Evolutionary conservation across 2,329 filamentous ascomycete genomes (phyloP).

Genomic region (Phialemoniopsis sp.): DNA sequence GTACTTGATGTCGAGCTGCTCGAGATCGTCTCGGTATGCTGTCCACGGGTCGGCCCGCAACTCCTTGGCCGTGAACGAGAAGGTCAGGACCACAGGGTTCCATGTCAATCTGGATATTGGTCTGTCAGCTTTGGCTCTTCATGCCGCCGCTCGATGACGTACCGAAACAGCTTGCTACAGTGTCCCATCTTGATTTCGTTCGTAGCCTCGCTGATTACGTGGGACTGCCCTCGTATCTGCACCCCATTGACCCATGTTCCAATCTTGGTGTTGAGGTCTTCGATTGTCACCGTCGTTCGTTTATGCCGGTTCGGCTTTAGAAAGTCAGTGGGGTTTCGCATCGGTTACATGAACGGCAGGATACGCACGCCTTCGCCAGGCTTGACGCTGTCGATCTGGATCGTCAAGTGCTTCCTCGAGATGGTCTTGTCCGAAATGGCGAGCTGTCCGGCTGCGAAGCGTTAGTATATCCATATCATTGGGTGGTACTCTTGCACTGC

Average conservation of each 20-base stretch:
- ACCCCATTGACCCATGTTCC: conserved; percentile 76
- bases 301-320: conserved; percentile 55
- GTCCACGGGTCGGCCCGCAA: conserved; percentile 62
- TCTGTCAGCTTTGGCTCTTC: conserved; percentile 1
- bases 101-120: conserved; percentile 60
- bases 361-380: conserved; percentile 61
- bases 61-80: conserved; percentile 71
- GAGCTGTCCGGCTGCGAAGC: conserved; percentile 53
- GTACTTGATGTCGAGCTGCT: conserved; percentile 86
- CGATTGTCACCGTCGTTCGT: conserved; percentile 57
- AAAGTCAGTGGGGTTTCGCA: not conserved
- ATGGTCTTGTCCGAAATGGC: conserved; percentile 77
- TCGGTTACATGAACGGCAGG: not conserved
- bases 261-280: conserved; percentile 78
- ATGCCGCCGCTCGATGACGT: conserved; percentile 10
- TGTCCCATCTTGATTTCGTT: conserved; percentile 70
- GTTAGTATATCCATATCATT: not conserved
- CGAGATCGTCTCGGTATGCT: conserved; percentile 61
- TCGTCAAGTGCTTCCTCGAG: conserved; percentile 81
- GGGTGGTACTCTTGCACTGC: not conserved
- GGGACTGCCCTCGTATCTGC: conserved; percentile 59
- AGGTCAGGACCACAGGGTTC: conserved; percentile 76
- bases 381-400: conserved; percentile 64
- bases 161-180: conserved; percentile 61
- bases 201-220: conserved; percentile 46